These are phyloP conservation scores for Phytopythium ostracodes DNA, from an alignment of 352 stramenopile species.

Conservation along the genomic window DNA sequence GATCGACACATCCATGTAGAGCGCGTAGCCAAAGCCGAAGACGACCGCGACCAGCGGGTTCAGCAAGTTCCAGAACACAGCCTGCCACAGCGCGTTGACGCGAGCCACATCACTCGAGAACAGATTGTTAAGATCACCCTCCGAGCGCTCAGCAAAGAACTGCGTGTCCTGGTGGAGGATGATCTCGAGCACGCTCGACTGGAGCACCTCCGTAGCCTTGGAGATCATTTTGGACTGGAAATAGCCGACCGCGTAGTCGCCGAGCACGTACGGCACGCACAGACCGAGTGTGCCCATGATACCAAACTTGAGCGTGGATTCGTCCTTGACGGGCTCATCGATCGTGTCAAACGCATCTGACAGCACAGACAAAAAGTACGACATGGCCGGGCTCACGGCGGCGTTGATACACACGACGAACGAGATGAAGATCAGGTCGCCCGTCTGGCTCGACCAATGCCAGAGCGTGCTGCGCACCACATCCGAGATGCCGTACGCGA, in stretches of 20 bases:
- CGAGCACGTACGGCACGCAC: conserved; percentile 81
- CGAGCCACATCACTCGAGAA: conserved; percentile 85
- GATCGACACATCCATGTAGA: conserved; percentile 81
- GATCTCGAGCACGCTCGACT: conserved; percentile 69
- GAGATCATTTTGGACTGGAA: conserved; percentile 91
- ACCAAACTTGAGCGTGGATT: conserved; percentile 57
- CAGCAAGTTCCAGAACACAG: conserved; percentile 87
- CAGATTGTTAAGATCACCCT: conserved; percentile 87
- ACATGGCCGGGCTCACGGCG: conserved; percentile 71
- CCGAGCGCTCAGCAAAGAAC: conserved; percentile 83
- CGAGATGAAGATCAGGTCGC: conserved; percentile 67
- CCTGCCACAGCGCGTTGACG: conserved; percentile 83
- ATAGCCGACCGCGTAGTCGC: conserved; percentile 84
- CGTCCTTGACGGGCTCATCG: conserved; percentile 30
- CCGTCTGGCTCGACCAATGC: conserved; percentile 85
- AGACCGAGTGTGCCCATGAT: conserved; percentile 71
- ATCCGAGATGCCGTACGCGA: conserved; percentile 72
- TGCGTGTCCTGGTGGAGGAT: conserved; percentile 75
- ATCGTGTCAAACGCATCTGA: conserved; percentile 67
- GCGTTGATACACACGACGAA: conserved; percentile 84
- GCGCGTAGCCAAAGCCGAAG: conserved; percentile 80
- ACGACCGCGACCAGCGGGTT: conserved; percentile 76
- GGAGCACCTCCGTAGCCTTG: conserved; percentile 79
- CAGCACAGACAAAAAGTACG: conserved; percentile 69
- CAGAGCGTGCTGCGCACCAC: conserved; percentile 75